A percentile compares a stretch with the other conserved stretches of the same genome.
phyloP scores from a whole-genome alignment of 768 basidiomycete species.

The Naganishia onofrii region DNA sequence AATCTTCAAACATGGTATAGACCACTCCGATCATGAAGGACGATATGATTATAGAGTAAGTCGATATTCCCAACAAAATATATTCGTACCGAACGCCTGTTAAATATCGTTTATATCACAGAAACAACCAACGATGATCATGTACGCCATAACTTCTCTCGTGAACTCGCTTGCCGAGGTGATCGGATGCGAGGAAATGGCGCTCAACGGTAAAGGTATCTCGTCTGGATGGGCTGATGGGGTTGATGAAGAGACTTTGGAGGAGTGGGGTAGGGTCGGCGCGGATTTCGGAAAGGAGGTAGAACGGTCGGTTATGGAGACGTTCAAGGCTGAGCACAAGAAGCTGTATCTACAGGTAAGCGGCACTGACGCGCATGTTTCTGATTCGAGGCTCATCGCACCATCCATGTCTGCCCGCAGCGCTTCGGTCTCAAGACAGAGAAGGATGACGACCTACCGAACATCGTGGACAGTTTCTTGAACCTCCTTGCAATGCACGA shows the following conservation, averaged over 20 bases:
- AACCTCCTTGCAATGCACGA: slow-evolving; percentile 67
- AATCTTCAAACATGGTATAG: not conserved
- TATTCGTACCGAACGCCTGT: not conserved
- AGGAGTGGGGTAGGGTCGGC: slow-evolving; percentile 61
- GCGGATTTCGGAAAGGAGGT: slow-evolving; percentile 62
- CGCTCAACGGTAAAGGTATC: slow-evolving; percentile 54
- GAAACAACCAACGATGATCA: slow-evolving; percentile 54
- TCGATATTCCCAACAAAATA: not conserved
- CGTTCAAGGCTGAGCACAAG: slow-evolving; percentile 65
- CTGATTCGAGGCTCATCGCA: not conserved
- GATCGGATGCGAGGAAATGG: slow-evolving; percentile 71
- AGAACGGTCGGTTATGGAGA: slow-evolving; percentile 62
- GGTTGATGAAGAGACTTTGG: slow-evolving; percentile 58
- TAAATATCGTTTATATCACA: slow-evolving; percentile 24
- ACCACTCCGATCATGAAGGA: slow-evolving; percentile 75
- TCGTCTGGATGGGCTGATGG: slow-evolving; percentile 64
- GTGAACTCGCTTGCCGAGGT: slow-evolving; percentile 68
- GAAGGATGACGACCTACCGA: slow-evolving; percentile 61
- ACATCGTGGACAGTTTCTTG: slow-evolving; percentile 68
- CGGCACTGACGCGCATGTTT: not conserved
- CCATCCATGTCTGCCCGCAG: slow-evolving; percentile 49
- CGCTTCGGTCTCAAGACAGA: slow-evolving; percentile 68
- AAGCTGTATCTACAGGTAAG: slow-evolving; percentile 53
- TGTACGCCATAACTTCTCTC: slow-evolving; percentile 73
- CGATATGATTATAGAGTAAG: slow-evolving; percentile 69